Evolutionary conservation across 805 yeast genomes (phyloP), one percentile per base, ranked within the genome.

Genomic region (Huiozyma sinensis): DNA sequence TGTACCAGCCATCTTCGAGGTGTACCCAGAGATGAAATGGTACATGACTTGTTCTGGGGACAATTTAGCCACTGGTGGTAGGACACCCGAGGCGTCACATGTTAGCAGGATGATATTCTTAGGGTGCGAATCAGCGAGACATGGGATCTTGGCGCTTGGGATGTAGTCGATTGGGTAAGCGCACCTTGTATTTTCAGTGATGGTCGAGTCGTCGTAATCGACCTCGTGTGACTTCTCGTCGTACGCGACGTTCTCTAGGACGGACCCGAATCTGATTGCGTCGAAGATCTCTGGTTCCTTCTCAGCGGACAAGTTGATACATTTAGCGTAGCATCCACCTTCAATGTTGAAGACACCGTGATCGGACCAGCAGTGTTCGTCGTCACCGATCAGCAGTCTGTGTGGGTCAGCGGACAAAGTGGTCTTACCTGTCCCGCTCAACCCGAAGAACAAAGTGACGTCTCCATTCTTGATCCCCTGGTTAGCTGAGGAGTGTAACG

Each of bases 331-430:
- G 75, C 98, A 90, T 54, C 98, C 98, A 68, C 98, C 98, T 73
- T 90, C 98, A 60, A 90, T 89, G 78, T 92, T 92, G 81, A 90
- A 90, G 47, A 90, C 97, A 71, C 98, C 98, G 55, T 83, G 73
- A 68, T 90, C 95, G 13, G 97, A 85, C 98, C 98, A 90, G 74
- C 97, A 90, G 73, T 90, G 98, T 72, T 90, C 98, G 65, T 90
- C 98, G 67, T 90, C 98, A 66, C 98, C 98, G 63, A 90, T 90
- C 65, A 90, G 77, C 65, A 76, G 70, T 68, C 98, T 83, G 70
- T 86, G 73, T 47, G 96, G 95, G 65, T 90, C 97, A 44, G 97
- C 97, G 56, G 95, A 84, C 56, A 90, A 72, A 12, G 98, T 90
- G 54, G 98, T 90, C 74, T 90, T 90, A 67, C 98, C 98, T 39